Evolutionary conservation across 2,329 filamentous ascomycete species (phyloP).

Genomic region (Ramichloridium luteum): DNA sequence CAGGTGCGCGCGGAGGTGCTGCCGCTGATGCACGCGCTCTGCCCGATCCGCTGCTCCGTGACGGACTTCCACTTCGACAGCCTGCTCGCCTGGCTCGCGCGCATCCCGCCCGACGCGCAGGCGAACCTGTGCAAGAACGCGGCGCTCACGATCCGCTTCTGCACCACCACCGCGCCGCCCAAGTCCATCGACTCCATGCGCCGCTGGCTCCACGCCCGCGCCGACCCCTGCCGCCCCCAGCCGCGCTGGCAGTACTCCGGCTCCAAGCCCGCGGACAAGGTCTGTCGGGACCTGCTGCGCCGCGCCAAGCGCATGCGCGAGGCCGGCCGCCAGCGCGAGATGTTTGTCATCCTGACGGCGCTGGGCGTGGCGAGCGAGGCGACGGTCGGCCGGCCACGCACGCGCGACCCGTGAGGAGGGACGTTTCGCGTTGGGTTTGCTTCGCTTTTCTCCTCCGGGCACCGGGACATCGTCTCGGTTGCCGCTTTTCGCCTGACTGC

Average conservation of each 20-base stretch:
- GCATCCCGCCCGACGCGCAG: slow-evolving; percentile 19
- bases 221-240: slow-evolving; percentile 20
- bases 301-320: slow-evolving; percentile 19
- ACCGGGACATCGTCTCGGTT: too few relatives aligned
- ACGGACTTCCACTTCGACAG: slow-evolving; percentile 24
- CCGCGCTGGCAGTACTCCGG: slow-evolving; percentile 21
- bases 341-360: slow-evolving; percentile 18
- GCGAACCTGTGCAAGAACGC: slow-evolving; percentile 19
- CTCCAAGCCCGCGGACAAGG: slow-evolving; percentile 14
- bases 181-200: slow-evolving; percentile 14
- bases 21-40: slow-evolving; percentile 20
- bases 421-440: too few relatives aligned
- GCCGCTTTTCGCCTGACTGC: too few relatives aligned
- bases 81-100: slow-evolving; percentile 18
- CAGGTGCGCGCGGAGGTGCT: slow-evolving; percentile 23
- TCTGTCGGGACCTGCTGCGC: slow-evolving; percentile 20
- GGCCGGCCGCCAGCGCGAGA: slow-evolving; percentile 18
- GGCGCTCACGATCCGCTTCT: slow-evolving; percentile 16
- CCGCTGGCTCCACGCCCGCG: slow-evolving; percentile 20
- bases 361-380: slow-evolving; percentile 12
- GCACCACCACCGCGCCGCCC: slow-evolving; percentile 12
- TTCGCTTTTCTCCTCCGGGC: too few relatives aligned
- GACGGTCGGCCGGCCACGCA: too few relatives aligned
- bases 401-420: too few relatives aligned
- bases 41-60: slow-evolving; percentile 19